Base-by-base conservation (phyloP, 192 early-diverging fungal species). In the Coemansia sp. region DNA sequence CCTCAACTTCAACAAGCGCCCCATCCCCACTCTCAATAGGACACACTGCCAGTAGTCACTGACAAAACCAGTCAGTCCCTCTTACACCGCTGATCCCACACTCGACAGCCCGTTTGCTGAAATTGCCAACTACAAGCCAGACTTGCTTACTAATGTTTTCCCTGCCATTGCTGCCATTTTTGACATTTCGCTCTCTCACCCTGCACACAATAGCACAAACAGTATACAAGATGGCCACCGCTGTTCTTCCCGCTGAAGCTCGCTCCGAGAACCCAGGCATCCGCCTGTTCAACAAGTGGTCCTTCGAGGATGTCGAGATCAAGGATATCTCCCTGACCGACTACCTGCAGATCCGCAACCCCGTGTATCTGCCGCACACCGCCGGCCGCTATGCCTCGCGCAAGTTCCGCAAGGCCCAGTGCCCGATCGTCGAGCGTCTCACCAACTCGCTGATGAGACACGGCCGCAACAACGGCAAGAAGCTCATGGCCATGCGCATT, bases 391-490 rank as follows among this genome's bases (percentile, higher is more conserved):
- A 95, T 85, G 94, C 96, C 70, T 79, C 87, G 63, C 94, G 94
- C 85, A 85, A 92, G 81, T 98, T 97, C 89, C 88, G 95, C 73
- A 98, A 98, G 89, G 94, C 94, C 59, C 93, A 94, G 91, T 97
- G 95, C 87, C 96, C 96, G 64, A 89, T 97, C 65, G 93, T 96
- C 59, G 96, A 98, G 91, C 92, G 96, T 80, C 87, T 97, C 61
- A 90, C 92, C 83, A 97, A 97, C 89, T 94, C 95, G 69, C 86
- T 98, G 71, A 98, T 98, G 96, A 96, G 96, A 93, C 92, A 96
- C 85, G 96, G 95, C 64, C 92, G 95, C 72, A 98, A 98, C 92
- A 98, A 95, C 87, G 96, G 95, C 74, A 98, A 98, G 90, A 98
- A 98, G 90, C 86, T 98, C 65, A 96, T 97, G 95, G 91, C 96